Evolutionary conservation across 2,329 filamentous ascomycete species (phyloP).

Genomic region (Ilyonectria robusta): DNA sequence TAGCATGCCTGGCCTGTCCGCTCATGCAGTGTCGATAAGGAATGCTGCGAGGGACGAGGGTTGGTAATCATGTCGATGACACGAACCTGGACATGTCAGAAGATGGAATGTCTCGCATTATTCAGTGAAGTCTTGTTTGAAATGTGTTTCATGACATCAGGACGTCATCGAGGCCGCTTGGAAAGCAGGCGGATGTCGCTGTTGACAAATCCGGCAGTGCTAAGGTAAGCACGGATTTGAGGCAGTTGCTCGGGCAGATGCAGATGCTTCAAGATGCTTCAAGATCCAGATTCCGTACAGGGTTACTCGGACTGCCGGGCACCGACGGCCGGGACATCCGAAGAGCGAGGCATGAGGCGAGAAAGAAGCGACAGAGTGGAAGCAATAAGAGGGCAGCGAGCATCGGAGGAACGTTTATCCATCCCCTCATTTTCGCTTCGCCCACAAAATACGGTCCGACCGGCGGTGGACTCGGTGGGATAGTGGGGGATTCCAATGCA

Average conservation of each 20-base stretch:
- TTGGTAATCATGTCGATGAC: constrained; percentile 5
- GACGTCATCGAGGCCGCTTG: background rate
- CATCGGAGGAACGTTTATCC: background rate
- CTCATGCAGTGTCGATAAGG: background rate
- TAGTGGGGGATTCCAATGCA: background rate
- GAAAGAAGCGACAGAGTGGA: background rate
- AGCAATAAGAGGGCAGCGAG: background rate
- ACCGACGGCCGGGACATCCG: background rate
- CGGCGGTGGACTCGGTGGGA: constrained; percentile 8
- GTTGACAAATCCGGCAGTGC: constrained; percentile 2
- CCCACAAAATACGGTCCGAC: constrained; percentile 5
- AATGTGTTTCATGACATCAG: background rate
- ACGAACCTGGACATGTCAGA: background rate
- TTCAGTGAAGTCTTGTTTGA: background rate
- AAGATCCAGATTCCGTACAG: background rate
- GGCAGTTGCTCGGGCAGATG: background rate
- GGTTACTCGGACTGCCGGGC: background rate
- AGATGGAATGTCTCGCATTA: background rate
- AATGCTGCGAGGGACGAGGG: background rate
- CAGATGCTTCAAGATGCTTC: background rate
- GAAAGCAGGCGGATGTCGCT: background rate
- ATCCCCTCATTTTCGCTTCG: constrained; percentile 4
- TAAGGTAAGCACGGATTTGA: constrained; percentile 2
- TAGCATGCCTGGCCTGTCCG: background rate
- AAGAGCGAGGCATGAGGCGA: background rate